Base-by-base conservation (phyloP, 108 stramenopile genomes). In the Cyclostephanos tholiformis region DNA sequence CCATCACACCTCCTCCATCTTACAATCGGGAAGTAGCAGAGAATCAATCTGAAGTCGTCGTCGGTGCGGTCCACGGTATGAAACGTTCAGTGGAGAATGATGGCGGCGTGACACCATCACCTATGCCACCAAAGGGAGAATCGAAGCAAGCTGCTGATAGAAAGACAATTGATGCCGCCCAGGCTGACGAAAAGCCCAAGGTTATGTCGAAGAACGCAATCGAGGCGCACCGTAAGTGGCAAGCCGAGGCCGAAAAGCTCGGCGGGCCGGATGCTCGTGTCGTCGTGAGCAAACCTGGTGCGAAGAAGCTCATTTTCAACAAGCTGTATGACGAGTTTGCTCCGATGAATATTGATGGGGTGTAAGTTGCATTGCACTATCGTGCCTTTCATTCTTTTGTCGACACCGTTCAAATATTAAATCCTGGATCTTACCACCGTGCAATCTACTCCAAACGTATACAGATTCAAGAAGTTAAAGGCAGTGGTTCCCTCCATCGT, bases 331-430 rank as follows among this genome's bases (percentile, higher is more conserved):
- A 91, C 69, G 71, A 65, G n/a, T 90, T 94, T 63, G 55, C 69
- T 30, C 93, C 93, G 11, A 89, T 91, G 87, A 91, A 94, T 60
- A 90, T 94, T 61, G 89, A 88, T 2, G 78, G 89, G 46, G 74
- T 91, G 49, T 86, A 82, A 81, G 83, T 84, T 52, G 19, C 25
- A 8, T 32, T 32, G 26, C 16, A 32, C 11, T 63, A 19, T 41
- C 25, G 25, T 19, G 4, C 25, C 25, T 27, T 60, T 12, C 30
- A 6, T 49, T 39, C 16, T 29, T 19, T 26, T 63, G 29, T 32
- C 29, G 56, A 16, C n/a, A 0, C 20, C 13, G 11, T 32, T 41
- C 29, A 8, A 29, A 65, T 49, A 4, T 14, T 46, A 16, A 13
- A 50, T 52, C 22, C 71, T 2, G 0, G 0, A 63, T 19, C 38